Base-by-base conservation (phyloP, 2,329 filamentous ascomycete genomes). In the Ceratocystis papillata region DNA sequence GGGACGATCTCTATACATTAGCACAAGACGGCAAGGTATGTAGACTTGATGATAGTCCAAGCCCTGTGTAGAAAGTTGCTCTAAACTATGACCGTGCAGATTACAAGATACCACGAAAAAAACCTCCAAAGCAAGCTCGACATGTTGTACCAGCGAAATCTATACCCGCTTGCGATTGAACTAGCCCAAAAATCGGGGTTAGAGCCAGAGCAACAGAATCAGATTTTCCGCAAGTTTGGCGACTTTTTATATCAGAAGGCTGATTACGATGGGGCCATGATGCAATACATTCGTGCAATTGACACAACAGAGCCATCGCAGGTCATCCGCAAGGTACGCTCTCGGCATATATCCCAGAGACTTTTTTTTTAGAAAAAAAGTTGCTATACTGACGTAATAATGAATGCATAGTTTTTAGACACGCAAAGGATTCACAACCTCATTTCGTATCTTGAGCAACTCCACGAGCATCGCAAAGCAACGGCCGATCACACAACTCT, bases 231-330 rank as follows among this genome's bases (percentile, higher is more conserved):
- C 67, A 92, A 87, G 73, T 97, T 96, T 74, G 94, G 93, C 12
- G 94, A 99, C 73, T 89, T 93, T 72, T 77, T 97, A 2, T 97
- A 99, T 72, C 90, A 95, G 70, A 96, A 96, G 72, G 90, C 89
- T 3, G 92, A 96, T 73, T 99, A 93, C 72, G 94, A 99, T 73
- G 94, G 89, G 5, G 92, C 95, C n/a, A 99, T 99, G 95, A 88
- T 95, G 71, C 94, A 97, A 74, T 99, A 99, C 73, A 85, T 99
- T 69, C 88, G 90, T 71, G 93, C 95, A 0, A 96, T 99, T 68
- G 92, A 96, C 73, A 94, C 90, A 67, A 97, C 93, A 0, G 93
- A 97, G 72, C 93, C 93, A 5, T 96, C 93, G 1, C 93, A 96
- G 73, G 90, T 97, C 60, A 96, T 97, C 72, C 84, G 93, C 71